Base-by-base conservation (phyloP, 305 asterid species). In the Fraxinus xanthoxyloides region DNA sequence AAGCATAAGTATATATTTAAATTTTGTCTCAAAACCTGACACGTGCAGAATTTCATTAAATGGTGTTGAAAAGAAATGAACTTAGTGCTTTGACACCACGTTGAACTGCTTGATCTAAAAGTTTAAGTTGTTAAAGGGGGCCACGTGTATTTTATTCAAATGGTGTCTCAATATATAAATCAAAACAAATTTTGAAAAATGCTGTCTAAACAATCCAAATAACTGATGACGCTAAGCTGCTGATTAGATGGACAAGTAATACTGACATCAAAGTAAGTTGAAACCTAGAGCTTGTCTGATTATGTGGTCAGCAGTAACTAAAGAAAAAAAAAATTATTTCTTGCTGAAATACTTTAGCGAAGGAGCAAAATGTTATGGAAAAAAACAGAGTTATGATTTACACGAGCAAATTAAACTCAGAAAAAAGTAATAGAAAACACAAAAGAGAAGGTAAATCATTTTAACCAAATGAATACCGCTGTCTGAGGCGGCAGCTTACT, bases 231-330 rank as follows among this genome's bases (percentile, higher is more conserved):
- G 31, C 23, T 38, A 26, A 31, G 70, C 75, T 73, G 48, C 32
- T 77, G 72, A 78, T 78, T 72, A n/a, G 74, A 35, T 65, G 75
- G 36, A 28, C 28, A 7, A 36, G 30, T 43, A 12, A 67, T 34
- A 82, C 46, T 30, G 56, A 30, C 26, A 23, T 34, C 12, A 15
- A 7, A 67, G 38, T 30, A 76, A 63, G 56, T 35, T 34, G 17
- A 70, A 70, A 70, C 46, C 40, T 70, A 70, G 75, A 30, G 43
- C 43, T 31, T 70, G 75, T 70, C 24, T 30, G 43, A 12, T 31
- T n/a, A 70, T 76, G 72, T 63, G 19, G 77, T 23, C 63, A 26
- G 82, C 21, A 72, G 43, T 79, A 59, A 72, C 67, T 59, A 6
- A 23, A 43, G 40, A 13, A 70, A 30, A 26, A 30, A 26, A 30